These are phyloP conservation scores for Verticillium albo-atrum DNA, from an alignment of 2,329 filamentous ascomycete genomes.

Conservation along the genomic window DNA sequence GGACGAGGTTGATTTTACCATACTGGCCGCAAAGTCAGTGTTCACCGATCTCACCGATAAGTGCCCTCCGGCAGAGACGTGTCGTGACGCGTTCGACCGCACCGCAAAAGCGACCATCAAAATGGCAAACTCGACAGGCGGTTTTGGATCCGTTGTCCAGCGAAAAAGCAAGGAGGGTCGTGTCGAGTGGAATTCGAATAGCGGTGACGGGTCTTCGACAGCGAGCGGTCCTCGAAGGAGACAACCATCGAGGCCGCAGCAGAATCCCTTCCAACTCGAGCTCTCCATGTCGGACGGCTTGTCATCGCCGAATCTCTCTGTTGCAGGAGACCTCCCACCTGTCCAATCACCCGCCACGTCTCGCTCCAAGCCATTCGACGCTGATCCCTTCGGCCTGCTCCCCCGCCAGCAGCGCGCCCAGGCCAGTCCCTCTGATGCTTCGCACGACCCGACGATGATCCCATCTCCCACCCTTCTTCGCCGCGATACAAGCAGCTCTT, in stretches of 20 bases:
- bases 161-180: conserved; percentile 9
- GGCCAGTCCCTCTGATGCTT: conserved; percentile 22
- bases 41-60: conserved; percentile 89
- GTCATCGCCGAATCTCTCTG: conserved; percentile 35
- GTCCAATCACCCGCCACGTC: conserved; percentile 34
- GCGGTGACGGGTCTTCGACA: conserved; percentile 18
- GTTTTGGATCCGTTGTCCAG: conserved; percentile 52
- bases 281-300: conserved; percentile 31
- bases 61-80: conserved; percentile 91
- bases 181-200: conserved; percentile 22
- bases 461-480: conserved; percentile 37
- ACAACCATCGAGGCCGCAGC: conserved; percentile 15
- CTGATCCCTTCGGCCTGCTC: conserved; percentile 20
- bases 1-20: conserved; percentile 97
- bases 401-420: conserved; percentile 18
- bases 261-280: conserved; percentile 24
- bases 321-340: conserved; percentile 28
- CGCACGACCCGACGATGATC: conserved; percentile 38
- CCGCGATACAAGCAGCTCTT: conserved; percentile 21
- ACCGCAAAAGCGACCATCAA: conserved; percentile 94
- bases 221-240: conserved; percentile 14
- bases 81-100: conserved; percentile 87
- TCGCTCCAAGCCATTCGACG: conserved; percentile 30
- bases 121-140: conserved; percentile 86
- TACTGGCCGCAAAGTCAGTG: conserved; percentile 88